Evolutionary conservation across 192 early-diverging fungal genomes (phyloP), one percentile per base, ranked within the genome.

Genomic region (Rhizoclosmatium sp.): DNA sequence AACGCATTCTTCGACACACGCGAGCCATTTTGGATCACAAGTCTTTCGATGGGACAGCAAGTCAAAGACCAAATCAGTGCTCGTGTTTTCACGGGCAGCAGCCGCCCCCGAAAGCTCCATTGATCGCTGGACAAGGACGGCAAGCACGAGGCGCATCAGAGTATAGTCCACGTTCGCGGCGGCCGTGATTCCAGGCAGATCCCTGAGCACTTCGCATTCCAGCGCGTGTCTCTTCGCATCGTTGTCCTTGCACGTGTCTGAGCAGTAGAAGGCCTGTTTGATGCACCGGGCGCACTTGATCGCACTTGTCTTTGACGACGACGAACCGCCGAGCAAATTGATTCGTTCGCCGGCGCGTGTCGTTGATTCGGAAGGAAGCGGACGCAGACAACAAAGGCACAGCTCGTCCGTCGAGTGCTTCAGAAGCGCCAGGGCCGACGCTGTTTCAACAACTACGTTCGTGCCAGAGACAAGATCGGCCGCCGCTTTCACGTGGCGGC

Each of bases 231-330:
- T 19, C 14, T 51, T 40, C 4, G 62, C 60, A 51, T 88, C 88
- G 14, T 41, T 48, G 49, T 72, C 69, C 69, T 79, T 71, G 84
- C 91, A 92, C 4, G 19, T 76, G n/a, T 87, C 78, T 7, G 86
- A 88, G 84, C 91, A 92, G 78, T 89, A 92, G 71, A 58, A 85
- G 10, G 41, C 44, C 67, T 45, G 46, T 19, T 40, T 40, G 46
- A 69, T 69, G 47, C 67, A 69, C 4, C 10, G 14, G 39, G 80
- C 40, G 46, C 81, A 79, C 49, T 69, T 61, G 49, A 72, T 46
- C 39, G 23, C 23, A 12, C 69, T 40, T 39, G 5, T 47, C 12
- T n/a, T 19, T 3, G 3, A 21, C 7, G 45, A 2, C 12, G 46
- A 39, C n/a, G 5, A 46, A 42, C 49, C 23, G 7, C 41, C 39